phyloP scores from a whole-genome alignment of 306 rosid species.

The Malus orientalis region DNA sequence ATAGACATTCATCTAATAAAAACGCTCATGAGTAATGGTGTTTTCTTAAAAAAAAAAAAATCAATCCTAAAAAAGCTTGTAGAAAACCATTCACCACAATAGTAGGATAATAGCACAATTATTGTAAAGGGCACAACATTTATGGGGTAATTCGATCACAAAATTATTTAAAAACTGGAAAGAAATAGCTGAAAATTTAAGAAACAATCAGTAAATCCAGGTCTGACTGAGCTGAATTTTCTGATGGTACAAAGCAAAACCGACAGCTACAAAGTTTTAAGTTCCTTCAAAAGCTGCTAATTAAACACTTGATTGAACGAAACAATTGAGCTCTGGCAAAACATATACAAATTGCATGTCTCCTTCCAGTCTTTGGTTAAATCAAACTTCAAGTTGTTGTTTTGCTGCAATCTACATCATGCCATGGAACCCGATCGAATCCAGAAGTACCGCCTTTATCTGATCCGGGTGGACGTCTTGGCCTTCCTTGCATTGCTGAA shows the following conservation, averaged over 20 bases:
- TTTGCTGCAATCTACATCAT: constrained; percentile 28
- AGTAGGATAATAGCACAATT: background rate
- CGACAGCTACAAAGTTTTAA: background rate
- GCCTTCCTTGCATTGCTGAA: constrained; percentile 88
- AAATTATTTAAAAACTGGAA: background rate
- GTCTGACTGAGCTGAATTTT: constrained; percentile 1
- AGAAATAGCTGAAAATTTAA: too few species aligned
- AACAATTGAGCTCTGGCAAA: background rate
- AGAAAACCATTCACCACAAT: background rate
- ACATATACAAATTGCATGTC: background rate
- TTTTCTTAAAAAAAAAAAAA: too few species aligned
- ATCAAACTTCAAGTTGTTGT: background rate
- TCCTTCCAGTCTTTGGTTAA: background rate
- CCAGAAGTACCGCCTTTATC: constrained; percentile 75
- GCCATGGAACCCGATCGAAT: constrained; percentile 67
- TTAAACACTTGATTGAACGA: background rate
- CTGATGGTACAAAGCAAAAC: background rate
- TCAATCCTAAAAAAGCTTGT: background rate
- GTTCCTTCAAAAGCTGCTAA: constrained; percentile 5
- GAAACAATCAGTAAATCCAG: background rate
- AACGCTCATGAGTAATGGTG: background rate
- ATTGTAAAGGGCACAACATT: background rate
- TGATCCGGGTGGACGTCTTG: constrained; percentile 70
- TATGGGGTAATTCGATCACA: background rate
- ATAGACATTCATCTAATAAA: background rate